Conservation (phyloP, 306 rosid genomes). For the Betula pendula region DNA sequence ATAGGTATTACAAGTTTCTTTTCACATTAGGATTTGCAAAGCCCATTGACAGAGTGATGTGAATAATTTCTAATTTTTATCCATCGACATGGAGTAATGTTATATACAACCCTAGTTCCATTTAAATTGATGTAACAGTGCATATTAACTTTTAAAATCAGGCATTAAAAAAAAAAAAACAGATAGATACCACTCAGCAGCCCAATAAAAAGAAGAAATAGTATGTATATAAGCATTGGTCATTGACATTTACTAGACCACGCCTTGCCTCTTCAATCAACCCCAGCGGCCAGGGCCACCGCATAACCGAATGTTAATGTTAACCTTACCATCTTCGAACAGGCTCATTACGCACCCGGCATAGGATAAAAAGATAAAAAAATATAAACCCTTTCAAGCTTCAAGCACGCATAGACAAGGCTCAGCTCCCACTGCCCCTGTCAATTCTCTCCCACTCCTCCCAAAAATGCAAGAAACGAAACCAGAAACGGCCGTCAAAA, state of each 20-base stretch:
- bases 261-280: background rate
- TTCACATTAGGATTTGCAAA: too few relatives aligned
- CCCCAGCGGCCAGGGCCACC: background rate
- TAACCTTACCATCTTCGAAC: background rate
- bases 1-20: too few relatives aligned
- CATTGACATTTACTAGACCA: background rate
- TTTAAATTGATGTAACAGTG: too few relatives aligned
- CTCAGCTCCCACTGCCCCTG: background rate
- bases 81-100: too few relatives aligned
- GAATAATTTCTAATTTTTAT: too few relatives aligned
- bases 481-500: constrained; percentile 41
- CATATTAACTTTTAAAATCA: too few relatives aligned
- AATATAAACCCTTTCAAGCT: background rate
- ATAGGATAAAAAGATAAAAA: background rate
- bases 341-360: background rate
- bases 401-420: background rate
- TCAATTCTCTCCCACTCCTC: background rate
- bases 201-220: too few relatives aligned
- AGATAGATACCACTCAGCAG: too few relatives aligned
- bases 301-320: background rate
- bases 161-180: too few relatives aligned
- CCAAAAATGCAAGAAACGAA: constrained; percentile 31
- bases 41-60: too few relatives aligned
- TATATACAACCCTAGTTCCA: too few relatives aligned
- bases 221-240: too few relatives aligned